Evolutionary conservation across 2,329 filamentous ascomycete species (phyloP), one percentile per base, ranked within the genome.

Genomic region (Arthrobotrys pseudoclavata): DNA sequence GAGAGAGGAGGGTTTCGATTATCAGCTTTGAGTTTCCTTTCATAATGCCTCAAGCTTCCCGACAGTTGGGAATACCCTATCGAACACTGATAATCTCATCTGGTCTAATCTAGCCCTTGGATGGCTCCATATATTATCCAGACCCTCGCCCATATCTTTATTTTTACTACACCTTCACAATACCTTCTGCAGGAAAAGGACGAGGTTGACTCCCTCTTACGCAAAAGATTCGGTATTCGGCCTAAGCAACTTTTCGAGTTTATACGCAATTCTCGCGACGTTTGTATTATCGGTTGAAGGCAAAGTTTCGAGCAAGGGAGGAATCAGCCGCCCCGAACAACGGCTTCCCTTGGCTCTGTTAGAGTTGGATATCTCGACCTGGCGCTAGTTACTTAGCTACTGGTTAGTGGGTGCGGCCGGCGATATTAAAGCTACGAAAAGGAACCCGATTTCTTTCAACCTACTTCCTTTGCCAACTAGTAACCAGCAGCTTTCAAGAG

Each of bases 11-110:
- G 67, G 74, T 69, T 60, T 77, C 67, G 74, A 77, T 70, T 77
- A 77, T 77, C 74, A 77, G 74, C 61, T 60, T 60, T 60, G 55
- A 24, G 60, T 71, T 68, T 69, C 67, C 60, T 62, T 76, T 77
- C 72, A 77, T 77, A 77, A 77, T 77, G 72, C 72, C 74, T 77
- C 74, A 77, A 67, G 74, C 67, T 70, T 77, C 64, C 71, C 67
- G 74, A 77, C 67, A 77, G 48, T 77, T 77, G 52, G 72, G 72
- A 77, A 70, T 66, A 77, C 74, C 74, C 74, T 77, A 77, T 77
- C 74, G 67, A 64, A 76, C 74, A 29, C 67, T 63, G 61, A 77
- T 66, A 77, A 69, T 77, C 67, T 77, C 67, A 61, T 71, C 72
- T 69, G 60, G 66, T 70, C 52, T 67, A 77, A 76, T 70, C 72